Percentiles rank a stretch among this genome's conserved stretches.
Evolutionary conservation across 73 alveolate genomes (phyloP).

Genomic region (Paraurostyla sp.): DNA sequence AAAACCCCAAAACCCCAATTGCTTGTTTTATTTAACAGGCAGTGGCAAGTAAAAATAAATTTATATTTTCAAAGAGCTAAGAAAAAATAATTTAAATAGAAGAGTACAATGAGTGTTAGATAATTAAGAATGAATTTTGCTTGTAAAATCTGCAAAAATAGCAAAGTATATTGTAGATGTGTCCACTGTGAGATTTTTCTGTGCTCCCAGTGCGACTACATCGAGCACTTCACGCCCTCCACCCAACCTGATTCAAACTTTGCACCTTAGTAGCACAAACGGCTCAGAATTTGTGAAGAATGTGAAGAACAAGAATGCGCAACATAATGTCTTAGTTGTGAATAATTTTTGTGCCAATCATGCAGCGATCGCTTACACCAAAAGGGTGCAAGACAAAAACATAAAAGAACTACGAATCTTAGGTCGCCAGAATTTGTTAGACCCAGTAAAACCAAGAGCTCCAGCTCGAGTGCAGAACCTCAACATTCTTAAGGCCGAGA

Average conservation of each 20-base stretch:
- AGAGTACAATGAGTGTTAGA: slow-evolving; percentile 55
- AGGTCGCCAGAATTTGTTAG: slow-evolving; percentile 45
- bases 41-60: too few species aligned
- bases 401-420: background rate
- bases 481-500: background rate
- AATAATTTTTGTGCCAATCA: background rate
- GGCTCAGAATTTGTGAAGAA: slow-evolving; percentile 61
- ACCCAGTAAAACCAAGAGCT: background rate
- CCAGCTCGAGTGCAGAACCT: slow-evolving; percentile 13
- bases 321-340: slow-evolving; percentile 32
- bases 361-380: slow-evolving; percentile 42
- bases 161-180: slow-evolving; percentile 11
- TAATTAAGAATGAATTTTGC: slow-evolving; percentile 58
- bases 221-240: background rate
- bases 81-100: slow-evolving; percentile 32
- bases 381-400: slow-evolving; percentile 48
- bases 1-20: too few species aligned
- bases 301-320: slow-evolving; percentile 62
- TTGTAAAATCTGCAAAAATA: slow-evolving; percentile 36
- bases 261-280: background rate
- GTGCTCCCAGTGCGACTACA: slow-evolving; percentile 55
- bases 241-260: background rate
- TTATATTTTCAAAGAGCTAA: slow-evolving; percentile 3
- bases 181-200: slow-evolving; percentile 36
- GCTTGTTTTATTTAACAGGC: too few species aligned